Evolutionary conservation across 257 asterid species (phyloP), one percentile per base, ranked within the genome.

Genomic region (Solanum neorickii): DNA sequence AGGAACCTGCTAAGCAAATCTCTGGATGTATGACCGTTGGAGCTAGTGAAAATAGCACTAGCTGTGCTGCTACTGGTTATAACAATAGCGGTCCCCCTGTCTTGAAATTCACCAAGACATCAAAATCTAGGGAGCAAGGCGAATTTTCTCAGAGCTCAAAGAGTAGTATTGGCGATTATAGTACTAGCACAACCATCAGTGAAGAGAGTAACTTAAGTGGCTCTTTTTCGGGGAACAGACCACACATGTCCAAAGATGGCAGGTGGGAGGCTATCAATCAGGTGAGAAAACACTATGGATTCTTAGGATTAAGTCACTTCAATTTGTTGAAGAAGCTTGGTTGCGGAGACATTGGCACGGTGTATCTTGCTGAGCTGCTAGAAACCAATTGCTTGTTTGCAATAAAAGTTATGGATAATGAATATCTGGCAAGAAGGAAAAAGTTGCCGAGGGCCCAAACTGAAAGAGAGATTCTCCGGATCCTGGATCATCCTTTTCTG

Each of bases 161-260:
- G 93, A 95, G 98, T 93, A 95, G 98, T 88, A 90, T 93, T 56
- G 96, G 97, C 83, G 98, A 93, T 80, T 93, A 93, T 82, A 95
- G 98, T 41, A 94, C 94, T 84, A 95, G 94, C 93, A 95, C 97
- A 14, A 94, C 97, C 68, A 91, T 92, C 86, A 94, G 98, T 86
- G 98, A 93, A 8, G 98, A 94, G 82, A 96, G 98, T 93, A 94
- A 93, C 93, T 87, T 91, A 88, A 96, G 97, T 14, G 93, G 97
- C 83, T 91, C 93, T 8, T 90, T 92, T 86, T 94, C 90, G 83
- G 89, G 93, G 25, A 94, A 83, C 86, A 97, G 94, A 88, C 98
- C 98, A 0, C 99, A 97, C 90, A 97, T 95, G 99, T 97, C 98
- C 12, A 94, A 91, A 90, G 98, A 97, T 86, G 77, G 88, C 44